Conservation (phyloP, 2,329 filamentous ascomycete genomes). For the Xylaria multiplex region DNA sequence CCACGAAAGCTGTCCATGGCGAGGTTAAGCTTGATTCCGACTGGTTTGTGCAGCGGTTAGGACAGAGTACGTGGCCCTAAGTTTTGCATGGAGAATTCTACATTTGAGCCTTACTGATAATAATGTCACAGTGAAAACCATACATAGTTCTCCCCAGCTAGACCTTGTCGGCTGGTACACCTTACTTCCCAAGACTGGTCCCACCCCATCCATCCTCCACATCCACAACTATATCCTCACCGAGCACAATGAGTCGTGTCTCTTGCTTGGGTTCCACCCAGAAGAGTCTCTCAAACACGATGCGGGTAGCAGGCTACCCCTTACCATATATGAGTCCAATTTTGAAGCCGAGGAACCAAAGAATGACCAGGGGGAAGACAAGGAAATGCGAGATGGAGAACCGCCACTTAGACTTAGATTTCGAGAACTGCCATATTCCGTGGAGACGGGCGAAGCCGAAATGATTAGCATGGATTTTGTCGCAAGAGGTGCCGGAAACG, state of each 20-base stretch:
- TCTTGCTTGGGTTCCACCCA: slow-evolving; percentile 89
- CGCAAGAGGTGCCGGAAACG: slow-evolving; percentile 83
- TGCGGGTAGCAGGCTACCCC: slow-evolving; percentile 81
- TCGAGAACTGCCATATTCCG: slow-evolving; percentile 82
- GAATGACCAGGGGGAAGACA: slow-evolving; percentile 67
- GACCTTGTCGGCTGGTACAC: slow-evolving; percentile 95
- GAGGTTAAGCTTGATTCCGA: slow-evolving; percentile 70
- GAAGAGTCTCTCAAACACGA: slow-evolving; percentile 63
- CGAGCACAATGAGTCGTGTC: slow-evolving; percentile 82
- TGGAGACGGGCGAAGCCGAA: slow-evolving; percentile 94
- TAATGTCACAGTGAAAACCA: slow-evolving; percentile 76
- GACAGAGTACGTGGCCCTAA: slow-evolving; percentile 75
- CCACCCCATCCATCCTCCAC: slow-evolving; percentile 72
- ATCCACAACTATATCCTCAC: slow-evolving; percentile 82
- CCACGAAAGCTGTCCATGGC: slow-evolving; percentile 63
- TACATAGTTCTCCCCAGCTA: slow-evolving; percentile 84
- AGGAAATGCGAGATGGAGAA: slow-evolving; percentile 75
- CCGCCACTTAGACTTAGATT: slow-evolving; percentile 74
- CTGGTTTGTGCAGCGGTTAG: slow-evolving; percentile 82
- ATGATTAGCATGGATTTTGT: slow-evolving; percentile 98
- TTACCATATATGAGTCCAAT: slow-evolving; percentile 90
- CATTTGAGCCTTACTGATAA: slow-evolving; percentile 28
- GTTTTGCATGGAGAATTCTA: background rate
- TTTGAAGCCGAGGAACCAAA: slow-evolving; percentile 74
- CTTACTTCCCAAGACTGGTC: slow-evolving; percentile 76